Conservation (phyloP, 192 early-diverging fungal genomes). For the Chytriomyces confervae region DNA sequence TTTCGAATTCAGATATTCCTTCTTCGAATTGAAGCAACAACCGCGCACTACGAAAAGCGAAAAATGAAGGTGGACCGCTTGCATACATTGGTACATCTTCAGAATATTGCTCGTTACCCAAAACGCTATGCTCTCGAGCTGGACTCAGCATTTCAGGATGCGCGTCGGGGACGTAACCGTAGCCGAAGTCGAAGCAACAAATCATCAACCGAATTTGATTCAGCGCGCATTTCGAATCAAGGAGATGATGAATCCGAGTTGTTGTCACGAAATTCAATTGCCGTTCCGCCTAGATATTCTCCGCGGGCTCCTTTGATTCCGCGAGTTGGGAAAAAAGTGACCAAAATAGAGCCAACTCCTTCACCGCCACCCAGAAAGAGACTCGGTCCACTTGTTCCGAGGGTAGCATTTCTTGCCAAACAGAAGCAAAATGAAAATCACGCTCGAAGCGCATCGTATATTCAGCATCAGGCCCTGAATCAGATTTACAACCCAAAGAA, state of each 20-base stretch:
- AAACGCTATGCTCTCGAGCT: conserved; percentile 28
- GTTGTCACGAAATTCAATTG: neutral
- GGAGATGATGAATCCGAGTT: neutral
- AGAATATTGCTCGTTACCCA: conserved; percentile 32
- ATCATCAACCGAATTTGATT: neutral
- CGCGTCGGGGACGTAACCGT: neutral
- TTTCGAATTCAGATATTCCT: conserved; percentile 7
- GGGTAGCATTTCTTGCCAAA: conserved; percentile 17
- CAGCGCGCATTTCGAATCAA: neutral
- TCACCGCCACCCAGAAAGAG: neutral
- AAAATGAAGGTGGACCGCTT: conserved; percentile 23
- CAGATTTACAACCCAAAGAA: conserved; percentile 6
- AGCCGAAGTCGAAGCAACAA: neutral
- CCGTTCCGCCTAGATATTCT: neutral
- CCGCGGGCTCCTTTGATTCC: conserved; percentile 19
- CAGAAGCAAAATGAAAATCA: conserved; percentile 19
- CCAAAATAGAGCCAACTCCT: neutral
- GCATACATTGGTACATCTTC: conserved; percentile 16
- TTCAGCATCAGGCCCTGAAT: neutral
- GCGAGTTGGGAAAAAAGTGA: conserved; percentile 4
- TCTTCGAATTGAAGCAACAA: conserved; percentile 23
- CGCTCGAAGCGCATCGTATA: neutral
- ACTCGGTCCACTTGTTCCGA: neutral
- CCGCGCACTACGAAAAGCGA: conserved; percentile 4
- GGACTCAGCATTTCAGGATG: neutral